Base-by-base conservation (phyloP, 345 rosid species). In the Hevea brasiliensis region DNA sequence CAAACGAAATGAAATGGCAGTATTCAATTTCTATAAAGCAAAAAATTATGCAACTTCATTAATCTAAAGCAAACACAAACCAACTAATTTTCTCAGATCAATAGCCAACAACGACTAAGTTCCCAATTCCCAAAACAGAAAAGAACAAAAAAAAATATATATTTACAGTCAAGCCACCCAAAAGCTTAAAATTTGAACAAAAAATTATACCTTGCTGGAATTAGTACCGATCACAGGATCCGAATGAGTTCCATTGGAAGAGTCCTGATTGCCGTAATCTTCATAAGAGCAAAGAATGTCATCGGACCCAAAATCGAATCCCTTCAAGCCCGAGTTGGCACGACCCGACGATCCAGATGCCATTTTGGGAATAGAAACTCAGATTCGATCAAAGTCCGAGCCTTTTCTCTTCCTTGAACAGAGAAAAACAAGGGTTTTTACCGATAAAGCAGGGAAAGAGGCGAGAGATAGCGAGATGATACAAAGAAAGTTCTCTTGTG, bases 201-300 rank as follows among this genome's bases (percentile, higher is more conserved):
- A 11, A 69, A 41, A 12, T 64, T 37, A 2, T 72, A 84, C 89
- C 89, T 85, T 85, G 70, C 61, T 40, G 27, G 86, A 82, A 79
- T 77, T 81, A 77, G 87, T 68, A 26, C 59, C 82, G 60, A 67
- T 74, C 4, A 78, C 83, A 61, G 92, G 82, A 77, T 95, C 98
- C 67, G 92, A 84, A 75, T 78, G 89, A 72, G 68, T 54, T 14
- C 92, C 98, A 55, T 90, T 91, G 56, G 95, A 66, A 1, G 93
- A 76, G 66, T 96, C 98, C 82, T 89, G 94, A 76, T 85, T 87
- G 63, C 80, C 79, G 81, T 78, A 91, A 74, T 91, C 98, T 50
- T 95, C 96, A 77, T 95, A 95, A 7, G 99, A 89, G 89, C 97
- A 93, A 78, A 96, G 99, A 75, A 96, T 96, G 70, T 96, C 99